Conservation (phyloP, 108 stramenopile genomes). For the Fragilariopsis cylindrus region DNA sequence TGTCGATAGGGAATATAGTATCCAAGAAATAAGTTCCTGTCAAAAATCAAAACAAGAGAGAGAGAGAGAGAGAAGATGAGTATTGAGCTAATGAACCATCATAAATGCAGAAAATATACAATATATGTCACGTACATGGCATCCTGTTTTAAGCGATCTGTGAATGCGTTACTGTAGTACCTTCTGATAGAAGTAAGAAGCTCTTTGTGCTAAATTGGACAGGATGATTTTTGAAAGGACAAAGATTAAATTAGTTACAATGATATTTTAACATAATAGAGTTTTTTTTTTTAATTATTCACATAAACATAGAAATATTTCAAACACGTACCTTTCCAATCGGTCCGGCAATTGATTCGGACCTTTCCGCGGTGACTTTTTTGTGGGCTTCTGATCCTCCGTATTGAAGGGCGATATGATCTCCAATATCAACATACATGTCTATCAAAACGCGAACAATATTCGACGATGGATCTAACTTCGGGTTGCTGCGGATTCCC, state of each 20-base stretch:
- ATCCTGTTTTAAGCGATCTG: conserved; percentile 96
- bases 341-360: conserved; percentile 72
- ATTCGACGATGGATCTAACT: conserved; percentile 84
- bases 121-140: conserved; percentile 66
- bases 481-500: conserved; percentile 82
- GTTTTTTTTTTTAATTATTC: not conserved
- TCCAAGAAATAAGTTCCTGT: conserved; percentile 94
- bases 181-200: conserved; percentile 93
- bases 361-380: conserved; percentile 78
- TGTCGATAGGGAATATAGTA: conserved; percentile 81
- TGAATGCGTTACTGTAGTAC: conserved; percentile 98
- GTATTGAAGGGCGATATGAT: conserved; percentile 96
- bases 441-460: conserved; percentile 93
- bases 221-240: not conserved
- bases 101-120: not conserved
- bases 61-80: not conserved
- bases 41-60: not conserved
- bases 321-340: conserved; percentile 67
- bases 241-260: too few species aligned
- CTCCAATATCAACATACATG: conserved; percentile 97
- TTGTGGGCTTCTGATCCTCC: conserved; percentile 99
- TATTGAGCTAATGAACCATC: not conserved
- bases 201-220: conserved; percentile 82
- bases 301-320: not conserved
- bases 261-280: too few species aligned